Percentiles rank a stretch among this genome's conserved stretches.
Conservation (phyloP, 2,329 filamentous ascomycete genomes). For the Cytospora mali region DNA sequence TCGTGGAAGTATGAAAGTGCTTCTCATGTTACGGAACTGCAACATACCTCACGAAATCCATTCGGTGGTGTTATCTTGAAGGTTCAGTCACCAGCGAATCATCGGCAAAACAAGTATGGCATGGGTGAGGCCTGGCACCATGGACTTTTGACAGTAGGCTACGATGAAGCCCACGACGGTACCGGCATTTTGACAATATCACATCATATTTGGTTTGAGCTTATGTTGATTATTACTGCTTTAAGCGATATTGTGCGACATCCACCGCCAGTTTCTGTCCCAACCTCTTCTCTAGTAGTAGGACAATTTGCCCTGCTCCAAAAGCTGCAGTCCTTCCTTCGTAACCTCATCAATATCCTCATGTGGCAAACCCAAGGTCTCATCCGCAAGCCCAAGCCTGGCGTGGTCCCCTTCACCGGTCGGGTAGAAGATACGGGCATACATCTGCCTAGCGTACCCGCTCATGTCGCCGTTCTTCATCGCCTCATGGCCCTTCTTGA, state of each 20-base stretch:
- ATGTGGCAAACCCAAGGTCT: constrained; percentile 54
- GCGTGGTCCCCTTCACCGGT: constrained; percentile 43
- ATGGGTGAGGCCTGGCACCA: constrained; percentile 50
- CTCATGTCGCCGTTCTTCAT: constrained; percentile 47
- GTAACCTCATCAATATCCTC: constrained; percentile 62
- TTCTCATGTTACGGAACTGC: constrained; percentile 73
- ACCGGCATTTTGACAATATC: not conserved
- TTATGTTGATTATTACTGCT: constrained; percentile 61
- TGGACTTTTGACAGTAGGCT: constrained; percentile 45
- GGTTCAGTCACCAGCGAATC: constrained; percentile 61
- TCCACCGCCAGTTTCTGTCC: not conserved
- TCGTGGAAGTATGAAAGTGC: constrained; percentile 59
- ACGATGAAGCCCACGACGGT: constrained; percentile 35
- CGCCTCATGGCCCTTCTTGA: constrained; percentile 47
- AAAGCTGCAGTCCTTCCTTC: constrained; percentile 48
- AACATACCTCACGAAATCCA: constrained; percentile 66
- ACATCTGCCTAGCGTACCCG: constrained; percentile 56
- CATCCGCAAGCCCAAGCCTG: constrained; percentile 50
- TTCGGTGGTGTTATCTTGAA: constrained; percentile 58
- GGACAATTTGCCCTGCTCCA: constrained; percentile 4
- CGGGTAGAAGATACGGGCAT: constrained; percentile 56
- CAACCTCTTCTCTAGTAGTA: not conserved
- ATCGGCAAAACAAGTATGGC: constrained; percentile 31
- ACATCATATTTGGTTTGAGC: constrained; percentile 9
- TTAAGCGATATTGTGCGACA: no score